phyloP scores from a whole-genome alignment of 495 filamentous ascomycete genomes.

The Annulohypoxylon maeteangense region DNA sequence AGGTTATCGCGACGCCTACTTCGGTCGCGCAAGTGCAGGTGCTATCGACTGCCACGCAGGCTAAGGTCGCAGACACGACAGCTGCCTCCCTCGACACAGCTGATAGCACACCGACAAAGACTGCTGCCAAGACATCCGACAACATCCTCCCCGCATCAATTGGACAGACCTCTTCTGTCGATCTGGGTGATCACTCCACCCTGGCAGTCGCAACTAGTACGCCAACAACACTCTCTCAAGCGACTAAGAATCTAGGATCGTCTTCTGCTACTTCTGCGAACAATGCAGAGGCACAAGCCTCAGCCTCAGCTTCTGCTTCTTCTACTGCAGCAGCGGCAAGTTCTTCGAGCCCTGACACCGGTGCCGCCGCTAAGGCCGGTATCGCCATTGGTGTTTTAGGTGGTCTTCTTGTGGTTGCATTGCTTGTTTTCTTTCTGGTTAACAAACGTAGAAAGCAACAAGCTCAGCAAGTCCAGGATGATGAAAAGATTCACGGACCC shows the following conservation, averaged over 20 bases:
- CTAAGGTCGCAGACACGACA: constrained; percentile 25
- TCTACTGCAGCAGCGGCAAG: constrained; percentile 46
- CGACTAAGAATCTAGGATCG: constrained; percentile 44
- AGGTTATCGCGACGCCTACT: constrained; percentile 11
- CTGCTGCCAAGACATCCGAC: not conserved
- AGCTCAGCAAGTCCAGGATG: constrained; percentile 64
- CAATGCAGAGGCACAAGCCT: constrained; percentile 30
- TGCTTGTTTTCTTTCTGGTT: constrained; percentile 75
- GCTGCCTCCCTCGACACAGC: constrained; percentile 15
- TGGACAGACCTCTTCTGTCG: constrained; percentile 15
- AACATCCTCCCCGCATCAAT: constrained; percentile 22
- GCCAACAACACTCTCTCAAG: constrained; percentile 34
- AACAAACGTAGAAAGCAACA: constrained; percentile 68
- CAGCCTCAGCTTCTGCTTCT: constrained; percentile 38
- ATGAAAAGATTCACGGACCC: constrained; percentile 64
- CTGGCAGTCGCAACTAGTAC: constrained; percentile 32
- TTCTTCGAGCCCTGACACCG: constrained; percentile 53
- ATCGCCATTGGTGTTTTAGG: constrained; percentile 81
- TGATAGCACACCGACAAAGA: constrained; percentile 12
- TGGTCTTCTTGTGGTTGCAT: constrained; percentile 67
- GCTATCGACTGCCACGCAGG: constrained; percentile 32
- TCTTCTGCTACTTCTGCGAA: constrained; percentile 29
- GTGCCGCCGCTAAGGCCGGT: constrained; percentile 80
- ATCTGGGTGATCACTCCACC: constrained; percentile 17
- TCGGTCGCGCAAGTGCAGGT: constrained; percentile 23